phyloP scores from a whole-genome alignment of 257 asterid genomes.

The Ehretia macrophylla region DNA sequence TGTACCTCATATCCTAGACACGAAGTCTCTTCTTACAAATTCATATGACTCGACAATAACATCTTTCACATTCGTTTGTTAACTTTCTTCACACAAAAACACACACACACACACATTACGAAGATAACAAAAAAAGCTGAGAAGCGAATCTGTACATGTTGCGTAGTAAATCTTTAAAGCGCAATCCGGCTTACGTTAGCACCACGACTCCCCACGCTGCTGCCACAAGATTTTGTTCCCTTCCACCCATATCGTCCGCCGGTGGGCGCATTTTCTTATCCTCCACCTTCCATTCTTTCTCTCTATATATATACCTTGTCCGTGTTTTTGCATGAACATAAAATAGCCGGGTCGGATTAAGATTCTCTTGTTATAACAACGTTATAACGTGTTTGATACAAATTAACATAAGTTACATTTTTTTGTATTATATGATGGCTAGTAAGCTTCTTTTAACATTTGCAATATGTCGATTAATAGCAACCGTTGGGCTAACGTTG shows the following conservation, averaged over 20 bases:
- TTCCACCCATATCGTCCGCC: too few relatives aligned
- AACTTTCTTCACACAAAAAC: constrained; percentile 1
- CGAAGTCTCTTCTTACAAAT: constrained; percentile 1
- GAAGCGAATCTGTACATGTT: constrained; percentile 50
- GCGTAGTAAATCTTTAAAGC: constrained; percentile 50
- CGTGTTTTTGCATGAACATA: background rate
- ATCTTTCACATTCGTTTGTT: background rate
- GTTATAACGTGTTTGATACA: too few relatives aligned
- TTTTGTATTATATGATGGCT: too few relatives aligned
- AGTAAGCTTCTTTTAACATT: constrained; percentile 40
- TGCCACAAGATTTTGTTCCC: constrained; percentile 29
- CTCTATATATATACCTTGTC: constrained; percentile 3
- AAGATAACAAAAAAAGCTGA: constrained; percentile 8
- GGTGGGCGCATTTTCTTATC: too few relatives aligned
- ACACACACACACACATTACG: constrained; percentile 8
- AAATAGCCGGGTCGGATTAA: too few relatives aligned
- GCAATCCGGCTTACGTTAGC: constrained; percentile 45
- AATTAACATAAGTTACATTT: too few relatives aligned
- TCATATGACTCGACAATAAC: background rate
- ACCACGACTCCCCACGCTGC: constrained; percentile 32
- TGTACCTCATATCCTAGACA: constrained; percentile 41
- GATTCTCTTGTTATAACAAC: too few relatives aligned
- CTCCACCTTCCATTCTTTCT: background rate
- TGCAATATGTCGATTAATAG: constrained; percentile 55
- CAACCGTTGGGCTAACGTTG: constrained; percentile 59